A percentile compares a stretch with the other conserved stretches of the same genome.
Evolutionary conservation across 192 early-diverging fungal genomes (phyloP).

Genomic region (Linnemannia schmuckeri): DNA sequence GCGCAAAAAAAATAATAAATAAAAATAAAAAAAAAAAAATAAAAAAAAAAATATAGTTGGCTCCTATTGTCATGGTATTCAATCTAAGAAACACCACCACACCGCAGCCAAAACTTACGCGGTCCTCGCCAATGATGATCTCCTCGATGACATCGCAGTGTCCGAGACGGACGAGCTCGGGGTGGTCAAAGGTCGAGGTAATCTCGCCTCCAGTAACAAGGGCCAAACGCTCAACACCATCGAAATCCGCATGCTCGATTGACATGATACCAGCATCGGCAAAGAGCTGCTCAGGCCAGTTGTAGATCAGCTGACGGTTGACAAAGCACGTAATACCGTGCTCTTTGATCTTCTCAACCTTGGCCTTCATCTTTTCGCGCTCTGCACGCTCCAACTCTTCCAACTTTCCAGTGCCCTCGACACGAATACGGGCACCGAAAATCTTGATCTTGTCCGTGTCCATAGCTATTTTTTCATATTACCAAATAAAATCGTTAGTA

Average conservation of each 20-base stretch:
- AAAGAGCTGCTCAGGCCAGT: constrained; percentile 99
- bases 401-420: constrained; percentile 96
- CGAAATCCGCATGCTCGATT: constrained; percentile 99
- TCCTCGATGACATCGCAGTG: constrained; percentile 98
- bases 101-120: constrained; percentile 45
- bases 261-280: constrained; percentile 97
- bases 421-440: constrained; percentile 97
- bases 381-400: constrained; percentile 99
- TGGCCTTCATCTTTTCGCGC: constrained; percentile 97
- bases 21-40: no score
- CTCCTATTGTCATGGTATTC: no score
- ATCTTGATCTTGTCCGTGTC: constrained; percentile 99
- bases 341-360: constrained; percentile 98
- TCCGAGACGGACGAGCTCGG: constrained; percentile 95
- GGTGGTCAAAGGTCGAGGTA: constrained; percentile 98
- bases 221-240: constrained; percentile 96
- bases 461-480: constrained; percentile 77
- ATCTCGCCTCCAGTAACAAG: constrained; percentile 99
- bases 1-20: background rate
- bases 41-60: background rate
- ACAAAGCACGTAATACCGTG: constrained; percentile 99
- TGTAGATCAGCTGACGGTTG: constrained; percentile 99
- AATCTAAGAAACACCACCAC: background rate
- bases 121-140: constrained; percentile 98
- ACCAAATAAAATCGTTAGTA: constrained; percentile 4